A percentile compares a stretch with the other conserved stretches of the same genome.
phyloP scores from a whole-genome alignment of 2,329 filamentous ascomycete genomes.

The Monilinia laxa region DNA sequence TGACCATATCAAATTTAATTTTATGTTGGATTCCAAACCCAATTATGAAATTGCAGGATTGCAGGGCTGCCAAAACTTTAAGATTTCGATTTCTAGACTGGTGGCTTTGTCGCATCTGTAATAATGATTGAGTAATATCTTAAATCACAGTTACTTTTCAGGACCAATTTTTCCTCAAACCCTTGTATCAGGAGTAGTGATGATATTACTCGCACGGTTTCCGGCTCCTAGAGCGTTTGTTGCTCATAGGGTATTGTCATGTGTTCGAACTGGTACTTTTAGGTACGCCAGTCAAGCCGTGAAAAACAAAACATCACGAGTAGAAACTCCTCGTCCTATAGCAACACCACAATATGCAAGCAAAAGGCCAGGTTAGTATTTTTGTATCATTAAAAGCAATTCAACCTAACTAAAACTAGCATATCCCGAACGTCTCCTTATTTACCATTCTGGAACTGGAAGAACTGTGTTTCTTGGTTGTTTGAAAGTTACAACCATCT shows the following conservation, averaged over 20 bases:
- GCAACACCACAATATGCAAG: conserved; percentile 22
- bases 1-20: conserved; percentile 3
- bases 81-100: background rate
- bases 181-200: conserved; percentile 1
- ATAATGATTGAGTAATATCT: conserved; percentile 15
- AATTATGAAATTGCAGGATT: background rate
- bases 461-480: conserved; percentile 67
- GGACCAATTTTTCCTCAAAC: background rate
- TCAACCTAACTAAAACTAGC: conserved; percentile 39
- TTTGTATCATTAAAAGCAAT: background rate
- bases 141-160: too few relatives aligned
- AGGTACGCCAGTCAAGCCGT: background rate
- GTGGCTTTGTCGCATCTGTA: background rate
- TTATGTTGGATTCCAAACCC: background rate
- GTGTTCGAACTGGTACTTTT: background rate
- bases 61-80: background rate
- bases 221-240: background rate
- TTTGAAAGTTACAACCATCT: conserved; percentile 69
- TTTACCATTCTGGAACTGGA: conserved; percentile 73
- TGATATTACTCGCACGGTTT: conserved; percentile 16
- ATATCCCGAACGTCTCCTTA: conserved; percentile 60
- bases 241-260: background rate
- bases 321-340: background rate
- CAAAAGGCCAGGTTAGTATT: conserved; percentile 15
- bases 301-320: background rate